Conservation (phyloP, 2,329 filamentous ascomycete species). For the Fulvia fulva region DNA sequence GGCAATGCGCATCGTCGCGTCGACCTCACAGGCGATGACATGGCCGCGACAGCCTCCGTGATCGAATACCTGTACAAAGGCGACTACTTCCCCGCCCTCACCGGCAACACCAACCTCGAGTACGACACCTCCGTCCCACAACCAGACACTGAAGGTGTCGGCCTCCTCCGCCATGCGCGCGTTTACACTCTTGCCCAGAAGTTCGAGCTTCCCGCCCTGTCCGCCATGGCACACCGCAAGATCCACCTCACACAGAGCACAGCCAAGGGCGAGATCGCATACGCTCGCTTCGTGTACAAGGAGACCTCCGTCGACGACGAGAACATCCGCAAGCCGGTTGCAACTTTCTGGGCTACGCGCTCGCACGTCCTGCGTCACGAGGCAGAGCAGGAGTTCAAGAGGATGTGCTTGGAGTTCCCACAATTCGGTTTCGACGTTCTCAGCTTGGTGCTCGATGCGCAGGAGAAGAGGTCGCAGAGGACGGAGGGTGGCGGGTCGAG, state of each 20-base stretch:
- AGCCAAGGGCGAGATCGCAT: slow-evolving; percentile 83
- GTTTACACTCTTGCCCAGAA: slow-evolving; percentile 86
- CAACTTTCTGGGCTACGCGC: slow-evolving; percentile 83
- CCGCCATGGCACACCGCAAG: slow-evolving; percentile 76
- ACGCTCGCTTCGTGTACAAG: slow-evolving; percentile 85
- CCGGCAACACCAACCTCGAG: slow-evolving; percentile 62
- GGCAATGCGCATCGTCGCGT: slow-evolving; percentile 59
- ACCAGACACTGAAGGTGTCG: slow-evolving; percentile 72
- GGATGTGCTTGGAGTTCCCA: slow-evolving; percentile 81
- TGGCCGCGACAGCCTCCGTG: slow-evolving; percentile 72
- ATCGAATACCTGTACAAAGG: slow-evolving; percentile 80
- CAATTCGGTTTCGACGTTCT: slow-evolving; percentile 93
- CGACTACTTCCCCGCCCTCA: slow-evolving; percentile 74
- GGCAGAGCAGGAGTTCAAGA: slow-evolving; percentile 78
- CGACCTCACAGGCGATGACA: slow-evolving; percentile 62
- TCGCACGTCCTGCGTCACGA: slow-evolving; percentile 79
- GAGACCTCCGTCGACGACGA: slow-evolving; percentile 66
- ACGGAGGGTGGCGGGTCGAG: slow-evolving; percentile 38
- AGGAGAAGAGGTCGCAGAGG: slow-evolving; percentile 43
- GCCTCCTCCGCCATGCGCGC: slow-evolving; percentile 82
- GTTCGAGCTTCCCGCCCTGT: slow-evolving; percentile 62
- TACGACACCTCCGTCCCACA: slow-evolving; percentile 60
- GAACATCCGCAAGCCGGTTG: slow-evolving; percentile 74
- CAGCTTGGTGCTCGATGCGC: slow-evolving; percentile 55
- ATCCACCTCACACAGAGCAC: slow-evolving; percentile 89